A percentile compares a stretch with the other conserved stretches of the same genome.
Evolutionary conservation across 2,329 filamentous ascomycete species (phyloP).

Genomic region (Trichoderma lentiforme): DNA sequence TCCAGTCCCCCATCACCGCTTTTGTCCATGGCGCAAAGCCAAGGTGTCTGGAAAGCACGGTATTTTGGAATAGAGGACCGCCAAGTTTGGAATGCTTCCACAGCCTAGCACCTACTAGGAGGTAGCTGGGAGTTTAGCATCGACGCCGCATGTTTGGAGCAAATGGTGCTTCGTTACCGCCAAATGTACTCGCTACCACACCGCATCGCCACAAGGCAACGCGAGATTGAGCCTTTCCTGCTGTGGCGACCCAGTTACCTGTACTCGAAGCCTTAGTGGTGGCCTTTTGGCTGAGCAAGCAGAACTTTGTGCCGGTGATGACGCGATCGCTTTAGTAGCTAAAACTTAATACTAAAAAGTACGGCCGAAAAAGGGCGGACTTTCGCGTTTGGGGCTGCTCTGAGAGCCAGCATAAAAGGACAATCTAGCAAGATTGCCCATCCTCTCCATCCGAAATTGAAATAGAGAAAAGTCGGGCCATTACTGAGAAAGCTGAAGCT

Average conservation of each 20-base stretch:
- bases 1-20: background rate
- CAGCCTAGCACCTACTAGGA: background rate
- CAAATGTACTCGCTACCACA: background rate
- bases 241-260: background rate
- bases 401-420: background rate
- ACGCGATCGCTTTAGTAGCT: background rate
- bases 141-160: background rate
- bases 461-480: background rate
- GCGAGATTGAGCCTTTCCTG: background rate
- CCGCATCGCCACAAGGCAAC: background rate
- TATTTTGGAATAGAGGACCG: background rate
- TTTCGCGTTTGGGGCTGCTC: background rate
- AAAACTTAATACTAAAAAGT: background rate
- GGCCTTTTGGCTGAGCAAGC: background rate
- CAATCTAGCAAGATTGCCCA: background rate
- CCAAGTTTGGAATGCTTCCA: background rate
- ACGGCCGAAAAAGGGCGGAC: background rate
- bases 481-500: background rate
- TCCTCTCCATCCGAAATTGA: background rate
- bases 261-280: background rate
- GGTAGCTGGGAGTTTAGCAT: background rate
- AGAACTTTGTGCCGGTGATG: conserved; percentile 9
- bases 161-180: background rate
- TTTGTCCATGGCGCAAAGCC: background rate
- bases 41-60: background rate